Percentiles rank a stretch among this genome's conserved stretches.
phyloP scores from a whole-genome alignment of 176 grass and related monocot species.

The Paspalum vaginatum region DNA sequence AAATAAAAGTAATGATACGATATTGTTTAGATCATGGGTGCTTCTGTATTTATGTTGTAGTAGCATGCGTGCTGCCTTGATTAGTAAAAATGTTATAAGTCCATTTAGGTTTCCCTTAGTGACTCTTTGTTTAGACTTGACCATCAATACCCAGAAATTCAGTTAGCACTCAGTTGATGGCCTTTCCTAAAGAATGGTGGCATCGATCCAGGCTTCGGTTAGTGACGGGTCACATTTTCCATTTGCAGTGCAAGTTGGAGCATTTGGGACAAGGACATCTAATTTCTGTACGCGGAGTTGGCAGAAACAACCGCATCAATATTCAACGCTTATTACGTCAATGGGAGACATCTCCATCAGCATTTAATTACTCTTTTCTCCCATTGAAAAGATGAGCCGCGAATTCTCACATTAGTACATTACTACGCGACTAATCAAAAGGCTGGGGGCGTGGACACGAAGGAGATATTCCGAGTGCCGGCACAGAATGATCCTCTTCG shows the following conservation, averaged over 20 bases:
- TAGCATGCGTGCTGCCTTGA: too few relatives aligned
- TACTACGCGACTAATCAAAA: not conserved
- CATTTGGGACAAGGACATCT: not conserved
- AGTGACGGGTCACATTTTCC: not conserved
- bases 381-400: not conserved
- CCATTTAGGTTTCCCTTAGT: too few relatives aligned
- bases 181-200: too few relatives aligned
- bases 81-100: too few relatives aligned
- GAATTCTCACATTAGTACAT: too few relatives aligned
- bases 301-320: not conserved
- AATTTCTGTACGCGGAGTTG: not conserved
- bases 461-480: conserved; percentile 21
- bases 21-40: too few relatives aligned
- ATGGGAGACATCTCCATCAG: not conserved
- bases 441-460: not conserved
- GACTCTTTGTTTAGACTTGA: too few relatives aligned
- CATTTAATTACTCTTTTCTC: not conserved
- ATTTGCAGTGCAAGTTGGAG: conserved; percentile 17
- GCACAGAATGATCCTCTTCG: conserved; percentile 23
- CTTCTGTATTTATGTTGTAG: too few relatives aligned
- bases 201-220: too few relatives aligned
- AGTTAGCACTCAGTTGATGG: too few relatives aligned
- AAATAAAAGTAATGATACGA: not conserved
- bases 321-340: too few relatives aligned
- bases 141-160: too few relatives aligned